Conservation (phyloP, 371 early-diverging fungal genomes). For the Apophysomyces trapeziformis region DNA sequence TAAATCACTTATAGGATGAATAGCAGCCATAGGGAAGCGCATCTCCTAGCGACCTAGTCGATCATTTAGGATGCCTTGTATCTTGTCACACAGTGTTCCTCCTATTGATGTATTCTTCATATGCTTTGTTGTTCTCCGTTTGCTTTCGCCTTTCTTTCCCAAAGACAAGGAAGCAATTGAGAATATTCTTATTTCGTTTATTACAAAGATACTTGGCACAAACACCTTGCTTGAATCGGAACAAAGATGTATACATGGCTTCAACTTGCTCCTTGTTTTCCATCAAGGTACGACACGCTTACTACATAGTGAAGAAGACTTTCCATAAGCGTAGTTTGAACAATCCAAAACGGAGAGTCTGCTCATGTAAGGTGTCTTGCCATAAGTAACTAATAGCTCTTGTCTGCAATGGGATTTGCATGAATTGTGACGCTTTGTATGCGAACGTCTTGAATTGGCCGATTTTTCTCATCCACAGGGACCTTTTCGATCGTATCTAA, state of each 20-base stretch:
- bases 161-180: too few relatives aligned
- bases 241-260: too few relatives aligned
- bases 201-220: too few relatives aligned
- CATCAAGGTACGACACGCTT: not conserved
- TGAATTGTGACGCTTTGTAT: conserved; percentile 87
- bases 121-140: not conserved
- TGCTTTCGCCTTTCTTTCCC: too few relatives aligned
- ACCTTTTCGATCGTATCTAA: conserved; percentile 87
- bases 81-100: not conserved
- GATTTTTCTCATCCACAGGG: conserved; percentile 83
- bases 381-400: conserved; percentile 17
- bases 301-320: not conserved
- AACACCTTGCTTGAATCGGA: too few relatives aligned
- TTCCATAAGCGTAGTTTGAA: not conserved
- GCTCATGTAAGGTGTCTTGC: not conserved
- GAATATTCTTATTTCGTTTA: too few relatives aligned
- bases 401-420: conserved; percentile 95
- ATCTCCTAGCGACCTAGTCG: too few relatives aligned
- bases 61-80: too few relatives aligned
- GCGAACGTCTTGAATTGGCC: conserved; percentile 83
- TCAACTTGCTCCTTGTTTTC: not conserved
- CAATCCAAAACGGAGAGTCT: too few relatives aligned
- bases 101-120: not conserved
- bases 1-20: too few relatives aligned
- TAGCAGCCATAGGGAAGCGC: too few relatives aligned